These are phyloP conservation scores for Cyberlindnera maritima DNA, from an alignment of 805 yeast genomes.

Conservation along the genomic window DNA sequence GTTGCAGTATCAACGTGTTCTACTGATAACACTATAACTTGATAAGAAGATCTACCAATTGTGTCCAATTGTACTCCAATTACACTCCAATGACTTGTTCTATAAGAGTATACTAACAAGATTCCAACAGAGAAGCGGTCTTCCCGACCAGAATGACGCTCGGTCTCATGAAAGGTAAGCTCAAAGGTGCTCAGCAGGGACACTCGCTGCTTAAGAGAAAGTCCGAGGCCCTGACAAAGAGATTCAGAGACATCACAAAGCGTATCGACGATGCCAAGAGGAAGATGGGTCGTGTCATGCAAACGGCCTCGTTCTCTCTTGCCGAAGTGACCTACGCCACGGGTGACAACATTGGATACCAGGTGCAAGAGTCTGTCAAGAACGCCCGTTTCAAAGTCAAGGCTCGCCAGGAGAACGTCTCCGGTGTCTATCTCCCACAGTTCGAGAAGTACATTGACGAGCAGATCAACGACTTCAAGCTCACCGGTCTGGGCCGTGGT, in stretches of 20 bases:
- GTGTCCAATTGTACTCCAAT: neutral
- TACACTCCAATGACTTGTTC: neutral
- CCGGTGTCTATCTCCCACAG: conserved; percentile 92
- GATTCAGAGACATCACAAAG: conserved; percentile 93
- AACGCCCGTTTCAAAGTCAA: conserved; percentile 86
- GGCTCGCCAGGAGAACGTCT: conserved; percentile 93
- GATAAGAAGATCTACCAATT: too few relatives aligned
- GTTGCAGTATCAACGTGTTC: neutral
- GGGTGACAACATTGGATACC: conserved; percentile 92
- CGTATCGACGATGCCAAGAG: conserved; percentile 84
- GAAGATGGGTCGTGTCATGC: conserved; percentile 98
- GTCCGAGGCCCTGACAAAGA: conserved; percentile 93
- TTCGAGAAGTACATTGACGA: conserved; percentile 85
- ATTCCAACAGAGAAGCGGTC: conserved; percentile 73
- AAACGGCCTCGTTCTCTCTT: conserved; percentile 93
- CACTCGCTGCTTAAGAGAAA: conserved; percentile 90
- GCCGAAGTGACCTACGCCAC: conserved; percentile 98
- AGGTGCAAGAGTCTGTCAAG: conserved; percentile 91
- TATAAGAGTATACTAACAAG: neutral
- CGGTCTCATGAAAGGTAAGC: conserved; percentile 89
- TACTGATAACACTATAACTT: conserved; percentile 3
- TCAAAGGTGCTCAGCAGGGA: conserved; percentile 97
- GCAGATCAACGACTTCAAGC: conserved; percentile 85
- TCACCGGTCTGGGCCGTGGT: conserved; percentile 97
- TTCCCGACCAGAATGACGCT: conserved; percentile 98